Base-by-base conservation (phyloP, 2,329 filamentous ascomycete species). In the Diaporthe amygdali region DNA sequence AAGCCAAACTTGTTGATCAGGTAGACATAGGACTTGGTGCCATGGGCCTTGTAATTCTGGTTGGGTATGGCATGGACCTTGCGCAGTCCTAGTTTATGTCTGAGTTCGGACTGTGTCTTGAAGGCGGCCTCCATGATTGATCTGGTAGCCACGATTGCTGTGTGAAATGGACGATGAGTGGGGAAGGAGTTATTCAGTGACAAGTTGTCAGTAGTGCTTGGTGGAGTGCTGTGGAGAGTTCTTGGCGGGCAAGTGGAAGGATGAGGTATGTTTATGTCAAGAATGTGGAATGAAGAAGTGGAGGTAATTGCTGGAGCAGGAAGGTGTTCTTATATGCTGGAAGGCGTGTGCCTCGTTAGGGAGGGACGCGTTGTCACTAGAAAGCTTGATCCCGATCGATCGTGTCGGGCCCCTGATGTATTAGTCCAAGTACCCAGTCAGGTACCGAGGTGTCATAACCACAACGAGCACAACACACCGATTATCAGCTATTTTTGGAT, bases 1-100 rank as follows among this genome's bases (percentile, higher is more conserved):
- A 93, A 90, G 71, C 87, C 84, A 78, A 88, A 93, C 78, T 91
- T 91, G 77, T 87, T 87, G 75, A 93, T 80, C 10, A 88, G 80
- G 74, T 85, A 86, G 74, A 90, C 87, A 76, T 93, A 92, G 39
- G 89, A 90, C 80, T 91, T 92, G 72, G 84, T 83, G 59, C 91
- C 91, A 72, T 87, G 84, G 72, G 82, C 83, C 75, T 87, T 81
- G 79, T 92, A 91, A 75, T 89, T 88, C 68, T 84, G 81, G 81
- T 92, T 92, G 75, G 84, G 84, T 37, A 88, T 81, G 68, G 88
- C 81, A 51, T 80, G 82, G 76, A 91, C 79, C 77, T 84, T 89
- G 73, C 76, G 74, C n/a, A 85, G 77, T 63, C 78, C 79, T 27
- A 79, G 78, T 44, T 79, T 77, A n/a, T 78, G 66, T 72, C 77